Percentiles rank a stretch among this genome's conserved stretches.
Evolutionary conservation across 768 basidiomycete species (phyloP).

Genomic region (Neoboletus subvelutipes): DNA sequence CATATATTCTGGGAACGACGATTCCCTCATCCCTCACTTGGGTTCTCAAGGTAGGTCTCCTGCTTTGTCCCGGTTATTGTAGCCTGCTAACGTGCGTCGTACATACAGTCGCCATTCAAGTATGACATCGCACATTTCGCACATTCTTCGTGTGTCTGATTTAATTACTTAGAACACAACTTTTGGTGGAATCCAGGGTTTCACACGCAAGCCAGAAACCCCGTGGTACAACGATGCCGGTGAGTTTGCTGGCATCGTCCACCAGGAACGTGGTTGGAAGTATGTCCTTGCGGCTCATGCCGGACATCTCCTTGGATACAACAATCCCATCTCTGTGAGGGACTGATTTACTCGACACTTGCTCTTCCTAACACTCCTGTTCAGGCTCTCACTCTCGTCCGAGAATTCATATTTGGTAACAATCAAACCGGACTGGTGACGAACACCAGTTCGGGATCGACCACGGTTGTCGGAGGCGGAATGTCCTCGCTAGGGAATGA

Average conservation of each 20-base stretch:
- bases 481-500: conserved; percentile 45
- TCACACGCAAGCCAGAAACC: conserved; percentile 64
- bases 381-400: conserved; percentile 54
- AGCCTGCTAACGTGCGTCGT: conserved; percentile 10
- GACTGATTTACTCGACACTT: neutral
- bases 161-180: conserved; percentile 60
- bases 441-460: conserved; percentile 23
- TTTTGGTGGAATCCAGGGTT: conserved; percentile 75
- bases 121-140: conserved; percentile 15
- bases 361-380: neutral
- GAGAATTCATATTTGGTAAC: conserved; percentile 37
- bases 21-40: conserved; percentile 58
- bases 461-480: conserved; percentile 49
- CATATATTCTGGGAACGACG: conserved; percentile 68
- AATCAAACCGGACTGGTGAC: conserved; percentile 59
- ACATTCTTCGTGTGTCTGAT: neutral
- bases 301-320: conserved; percentile 37
- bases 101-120: conserved; percentile 54
- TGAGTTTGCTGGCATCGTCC: conserved; percentile 64
- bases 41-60: conserved; percentile 56
- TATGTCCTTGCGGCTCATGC: conserved; percentile 40
- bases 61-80: neutral
- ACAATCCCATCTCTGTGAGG: conserved; percentile 45
- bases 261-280: conserved; percentile 67
- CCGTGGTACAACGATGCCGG: conserved; percentile 60